Evolutionary conservation across 139 green algal species (phyloP).

Genomic region (Chlamydomonas sp.): DNA sequence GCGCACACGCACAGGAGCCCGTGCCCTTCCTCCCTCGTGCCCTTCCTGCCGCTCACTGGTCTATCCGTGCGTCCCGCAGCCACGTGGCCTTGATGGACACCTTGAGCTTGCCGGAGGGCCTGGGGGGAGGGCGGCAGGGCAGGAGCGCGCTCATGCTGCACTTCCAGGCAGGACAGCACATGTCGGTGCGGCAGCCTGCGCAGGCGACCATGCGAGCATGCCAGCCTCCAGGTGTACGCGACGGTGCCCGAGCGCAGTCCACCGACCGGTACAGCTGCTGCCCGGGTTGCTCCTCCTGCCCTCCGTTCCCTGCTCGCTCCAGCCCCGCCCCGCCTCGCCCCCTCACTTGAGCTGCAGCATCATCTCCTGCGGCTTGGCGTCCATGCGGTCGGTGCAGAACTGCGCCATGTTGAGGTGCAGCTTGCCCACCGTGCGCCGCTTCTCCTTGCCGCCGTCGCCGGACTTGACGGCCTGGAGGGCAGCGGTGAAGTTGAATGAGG

Average conservation of each 20-base stretch:
- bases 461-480: slow-evolving; percentile 33
- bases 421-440: slow-evolving; percentile 63
- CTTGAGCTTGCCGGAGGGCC: slow-evolving; percentile 67
- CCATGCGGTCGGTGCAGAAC: slow-evolving; percentile 46
- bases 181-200: too few relatives aligned
- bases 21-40: not conserved
- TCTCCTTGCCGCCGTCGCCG: slow-evolving; percentile 20
- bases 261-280: not conserved
- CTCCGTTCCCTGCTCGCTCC: not conserved
- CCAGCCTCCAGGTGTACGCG: too few relatives aligned
- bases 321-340: not conserved
- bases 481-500: too few relatives aligned
- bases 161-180: too few relatives aligned
- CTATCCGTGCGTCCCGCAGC: slow-evolving; percentile 41
- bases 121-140: not conserved
- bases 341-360: slow-evolving; percentile 52
- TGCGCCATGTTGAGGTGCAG: slow-evolving; percentile 54
- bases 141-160: not conserved
- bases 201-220: too few relatives aligned
- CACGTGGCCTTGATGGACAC: slow-evolving; percentile 57
- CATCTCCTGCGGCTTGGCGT: slow-evolving; percentile 50
- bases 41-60: not conserved
- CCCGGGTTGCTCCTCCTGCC: not conserved
- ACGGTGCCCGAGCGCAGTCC: too few relatives aligned
- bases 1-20: not conserved